These are phyloP conservation scores for Sanghuangporus sanghuang DNA, from an alignment of 1,284 basidiomycete species.

Conservation along the genomic window DNA sequence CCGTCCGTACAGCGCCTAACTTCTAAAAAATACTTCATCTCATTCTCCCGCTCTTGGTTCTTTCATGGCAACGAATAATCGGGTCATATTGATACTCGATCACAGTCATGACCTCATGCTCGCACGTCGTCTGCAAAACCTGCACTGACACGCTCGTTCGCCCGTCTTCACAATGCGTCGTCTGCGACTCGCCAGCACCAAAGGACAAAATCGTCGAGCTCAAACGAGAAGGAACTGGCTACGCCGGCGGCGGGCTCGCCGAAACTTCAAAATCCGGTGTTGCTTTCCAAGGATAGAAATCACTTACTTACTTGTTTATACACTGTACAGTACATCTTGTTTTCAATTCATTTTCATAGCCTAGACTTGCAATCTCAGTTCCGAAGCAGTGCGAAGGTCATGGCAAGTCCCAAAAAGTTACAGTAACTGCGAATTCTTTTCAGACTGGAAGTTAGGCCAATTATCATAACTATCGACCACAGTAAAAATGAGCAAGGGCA, in stretches of 20 bases:
- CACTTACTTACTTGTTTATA: background rate
- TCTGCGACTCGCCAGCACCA: conserved; percentile 64
- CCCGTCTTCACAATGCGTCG: conserved; percentile 71
- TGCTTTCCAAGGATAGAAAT: conserved; percentile 60
- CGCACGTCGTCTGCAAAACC: conserved; percentile 83
- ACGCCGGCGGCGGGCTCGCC: conserved; percentile 86
- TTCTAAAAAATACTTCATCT: background rate
- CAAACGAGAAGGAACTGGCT: conserved; percentile 85
- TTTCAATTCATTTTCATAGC: background rate
- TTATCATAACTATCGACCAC: too few species aligned
- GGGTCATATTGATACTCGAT: background rate
- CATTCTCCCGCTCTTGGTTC: background rate
- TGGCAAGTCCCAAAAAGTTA: too few species aligned
- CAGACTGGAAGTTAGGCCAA: too few species aligned
- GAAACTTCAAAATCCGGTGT: conserved; percentile 71
- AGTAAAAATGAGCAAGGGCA: too few species aligned
- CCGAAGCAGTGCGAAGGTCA: too few species aligned
- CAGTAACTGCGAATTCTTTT: too few species aligned
- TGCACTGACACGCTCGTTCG: conserved; percentile 80
- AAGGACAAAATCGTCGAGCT: conserved; percentile 72
- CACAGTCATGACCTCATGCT: conserved; percentile 72
- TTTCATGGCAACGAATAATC: background rate
- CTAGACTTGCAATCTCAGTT: too few species aligned
- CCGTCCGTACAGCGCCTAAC: background rate
- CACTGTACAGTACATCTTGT: background rate